Percentiles rank a stretch among this genome's conserved stretches.
phyloP scores from a whole-genome alignment of 2,329 filamentous ascomycete genomes.

The Colletotrichum abscissum region DNA sequence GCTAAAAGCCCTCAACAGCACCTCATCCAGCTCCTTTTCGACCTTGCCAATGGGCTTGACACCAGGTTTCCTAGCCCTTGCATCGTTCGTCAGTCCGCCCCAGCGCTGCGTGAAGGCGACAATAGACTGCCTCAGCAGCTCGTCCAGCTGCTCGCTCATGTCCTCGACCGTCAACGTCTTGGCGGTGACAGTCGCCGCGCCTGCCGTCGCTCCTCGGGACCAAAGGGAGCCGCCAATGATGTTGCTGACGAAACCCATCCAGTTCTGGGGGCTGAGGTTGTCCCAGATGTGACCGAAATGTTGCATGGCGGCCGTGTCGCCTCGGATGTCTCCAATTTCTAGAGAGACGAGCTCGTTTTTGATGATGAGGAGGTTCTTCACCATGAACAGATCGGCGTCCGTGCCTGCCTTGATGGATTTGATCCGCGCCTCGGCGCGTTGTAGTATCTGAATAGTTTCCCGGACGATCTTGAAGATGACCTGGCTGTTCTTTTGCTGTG shows the following conservation, averaged over 20 bases:
- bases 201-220: slow-evolving; percentile 43
- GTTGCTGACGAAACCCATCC: slow-evolving; percentile 68
- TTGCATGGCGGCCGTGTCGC: slow-evolving; percentile 63
- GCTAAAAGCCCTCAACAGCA: slow-evolving; percentile 68
- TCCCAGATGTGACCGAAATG: slow-evolving; percentile 76
- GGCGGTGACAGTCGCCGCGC: slow-evolving; percentile 40
- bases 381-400: slow-evolving; percentile 90
- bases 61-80: slow-evolving; percentile 58
- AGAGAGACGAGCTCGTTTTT: slow-evolving; percentile 97
- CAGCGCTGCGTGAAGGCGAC: slow-evolving; percentile 72
- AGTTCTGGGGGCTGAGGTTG: slow-evolving; percentile 67
- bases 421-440: slow-evolving; percentile 79
- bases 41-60: slow-evolving; percentile 63
- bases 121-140: slow-evolving; percentile 70
- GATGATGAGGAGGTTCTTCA: slow-evolving; percentile 93
- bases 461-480: slow-evolving; percentile 81
- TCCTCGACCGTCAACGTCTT: slow-evolving; percentile 59
- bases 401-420: slow-evolving; percentile 68
- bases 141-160: slow-evolving; percentile 73
- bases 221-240: slow-evolving; percentile 68
- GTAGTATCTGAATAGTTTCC: slow-evolving; percentile 86
- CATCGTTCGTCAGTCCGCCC: slow-evolving; percentile 62
- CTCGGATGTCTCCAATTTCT: slow-evolving; percentile 81
- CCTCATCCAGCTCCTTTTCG: slow-evolving; percentile 66
- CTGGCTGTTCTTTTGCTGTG: slow-evolving; percentile 62